Base-by-base conservation (phyloP, 257 asterid genomes). In the Solanum dulcamara region DNA sequence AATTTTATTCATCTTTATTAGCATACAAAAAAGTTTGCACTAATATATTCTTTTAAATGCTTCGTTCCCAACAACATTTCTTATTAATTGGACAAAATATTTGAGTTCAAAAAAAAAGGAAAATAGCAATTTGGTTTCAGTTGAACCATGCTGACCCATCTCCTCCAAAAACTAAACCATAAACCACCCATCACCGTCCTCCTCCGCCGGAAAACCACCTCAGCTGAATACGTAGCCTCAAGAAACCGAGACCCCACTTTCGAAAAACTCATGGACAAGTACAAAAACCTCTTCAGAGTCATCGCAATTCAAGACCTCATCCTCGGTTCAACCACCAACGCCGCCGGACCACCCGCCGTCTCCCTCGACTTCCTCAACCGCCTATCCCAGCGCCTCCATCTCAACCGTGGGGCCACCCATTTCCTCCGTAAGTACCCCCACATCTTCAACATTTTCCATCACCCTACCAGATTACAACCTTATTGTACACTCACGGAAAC, bases 371-470 rank as follows among this genome's bases (percentile, higher is more conserved):
- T 94, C 90, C 98, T 96, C 93, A 84, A 81, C 88, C 97, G 97
- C 55, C 93, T 94, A 84, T 93, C 99, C 32, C 98, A 96, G 84
- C 89, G 86, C 37, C 97, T 96, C 88, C 96, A 91, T 84, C 97
- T 96, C 84, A 93, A 96, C 89, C 94, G 92, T 60, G 98, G 98
- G 80, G 91, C 96, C 83, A 92, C 94, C 68, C 88, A 91, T 66
- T 94, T 94, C 93, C 93, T 94, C 86, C 93, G 96, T 68, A 91
- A 91, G 38, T 96, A 93, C 88, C 98, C 98, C 51, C 98, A 93
- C 89, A 86, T 96, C 68, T 96, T 96, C 90, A 89, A 86, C 88
- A 92, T 96, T 75, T 96, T 89, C 92, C 89, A 85, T 85, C 93
- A 93, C 89, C 93, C 94, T 81, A 80, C 81, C 2, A 88, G 90